phyloP scores from a whole-genome alignment of 2,329 filamentous ascomycete genomes.

The Corniculantispora saksenae region DNA sequence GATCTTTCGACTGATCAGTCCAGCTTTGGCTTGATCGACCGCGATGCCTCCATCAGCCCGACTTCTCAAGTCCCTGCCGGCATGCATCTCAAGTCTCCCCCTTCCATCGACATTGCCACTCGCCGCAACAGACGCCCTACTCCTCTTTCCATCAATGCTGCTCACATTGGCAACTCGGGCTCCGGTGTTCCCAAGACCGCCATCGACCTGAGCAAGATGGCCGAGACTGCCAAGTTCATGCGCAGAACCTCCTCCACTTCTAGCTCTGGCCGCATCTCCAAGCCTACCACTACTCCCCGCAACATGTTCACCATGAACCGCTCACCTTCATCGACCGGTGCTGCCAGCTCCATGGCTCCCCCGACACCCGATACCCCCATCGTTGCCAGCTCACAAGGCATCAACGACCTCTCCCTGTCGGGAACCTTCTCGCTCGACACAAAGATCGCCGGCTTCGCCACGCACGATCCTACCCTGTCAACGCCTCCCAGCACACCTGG shows the following conservation, averaged over 20 bases:
- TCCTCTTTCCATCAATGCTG: conserved; percentile 47
- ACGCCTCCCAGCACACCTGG: conserved; percentile 57
- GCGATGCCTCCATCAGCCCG: conserved; percentile 15
- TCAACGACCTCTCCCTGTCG: conserved; percentile 42
- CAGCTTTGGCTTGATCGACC: not conserved
- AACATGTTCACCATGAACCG: conserved; percentile 45
- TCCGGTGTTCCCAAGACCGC: conserved; percentile 47
- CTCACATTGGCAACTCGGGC: conserved; percentile 42
- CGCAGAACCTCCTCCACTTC: conserved; percentile 56
- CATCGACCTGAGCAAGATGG: conserved; percentile 46
- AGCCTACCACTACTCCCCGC: conserved; percentile 33
- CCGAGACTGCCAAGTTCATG: conserved; percentile 50
- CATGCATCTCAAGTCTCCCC: conserved; percentile 48
- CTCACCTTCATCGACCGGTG: conserved; percentile 41
- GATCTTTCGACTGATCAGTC: conserved; percentile 27
- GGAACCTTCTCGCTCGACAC: conserved; percentile 33
- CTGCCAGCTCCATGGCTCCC: conserved; percentile 46
- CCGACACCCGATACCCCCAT: conserved; percentile 53
- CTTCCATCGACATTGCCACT: conserved; percentile 55
- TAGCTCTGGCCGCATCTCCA: conserved; percentile 40
- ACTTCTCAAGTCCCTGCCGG: conserved; percentile 9
- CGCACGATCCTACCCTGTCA: conserved; percentile 48
- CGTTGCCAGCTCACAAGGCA: conserved; percentile 37
- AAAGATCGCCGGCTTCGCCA: conserved; percentile 32
- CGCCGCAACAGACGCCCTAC: conserved; percentile 49